These are phyloP conservation scores for Stropharia rugosoannulata DNA, from an alignment of 768 basidiomycete species.

Conservation along the genomic window DNA sequence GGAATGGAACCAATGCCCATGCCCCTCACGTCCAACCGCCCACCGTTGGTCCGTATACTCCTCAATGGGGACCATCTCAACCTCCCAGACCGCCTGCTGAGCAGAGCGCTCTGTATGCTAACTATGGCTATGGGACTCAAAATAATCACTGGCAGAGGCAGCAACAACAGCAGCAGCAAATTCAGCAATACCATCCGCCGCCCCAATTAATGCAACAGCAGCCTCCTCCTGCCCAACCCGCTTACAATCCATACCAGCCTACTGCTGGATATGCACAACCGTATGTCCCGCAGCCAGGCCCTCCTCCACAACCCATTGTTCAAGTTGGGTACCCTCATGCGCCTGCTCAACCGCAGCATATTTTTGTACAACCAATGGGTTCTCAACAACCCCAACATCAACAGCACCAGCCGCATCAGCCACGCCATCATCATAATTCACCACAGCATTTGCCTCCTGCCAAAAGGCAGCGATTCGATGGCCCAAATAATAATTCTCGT, in stretches of 20 bases:
- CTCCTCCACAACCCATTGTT: constrained; percentile 49
- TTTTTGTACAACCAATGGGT: constrained; percentile 43
- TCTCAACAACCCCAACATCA: constrained; percentile 42
- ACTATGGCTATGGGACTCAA: constrained; percentile 87
- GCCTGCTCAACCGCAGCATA: constrained; percentile 45
- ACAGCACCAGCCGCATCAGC: constrained; percentile 46
- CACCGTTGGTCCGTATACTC: constrained; percentile 49
- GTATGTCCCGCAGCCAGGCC: constrained; percentile 32
- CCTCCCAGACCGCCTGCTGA: constrained; percentile 70
- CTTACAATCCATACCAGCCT: constrained; percentile 78
- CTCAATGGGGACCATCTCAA: constrained; percentile 68
- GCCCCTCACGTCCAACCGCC: constrained; percentile 53
- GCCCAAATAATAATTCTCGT: constrained; percentile 55
- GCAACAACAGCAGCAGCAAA: constrained; percentile 57
- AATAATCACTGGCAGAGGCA: constrained; percentile 61
- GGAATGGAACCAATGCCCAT: constrained; percentile 51
- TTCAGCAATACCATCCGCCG: constrained; percentile 50
- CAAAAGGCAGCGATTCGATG: constrained; percentile 88
- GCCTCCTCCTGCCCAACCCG: constrained; percentile 55
- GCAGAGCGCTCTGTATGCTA: constrained; percentile 84
- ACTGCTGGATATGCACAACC: constrained; percentile 69
- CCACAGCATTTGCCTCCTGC: constrained; percentile 89
- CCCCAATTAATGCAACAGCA: constrained; percentile 54
- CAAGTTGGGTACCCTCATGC: constrained; percentile 52
- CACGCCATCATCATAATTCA: constrained; percentile 60